These are phyloP conservation scores for Avena eriantha DNA, from an alignment of 176 grass and related monocot genomes.

Conservation along the genomic window DNA sequence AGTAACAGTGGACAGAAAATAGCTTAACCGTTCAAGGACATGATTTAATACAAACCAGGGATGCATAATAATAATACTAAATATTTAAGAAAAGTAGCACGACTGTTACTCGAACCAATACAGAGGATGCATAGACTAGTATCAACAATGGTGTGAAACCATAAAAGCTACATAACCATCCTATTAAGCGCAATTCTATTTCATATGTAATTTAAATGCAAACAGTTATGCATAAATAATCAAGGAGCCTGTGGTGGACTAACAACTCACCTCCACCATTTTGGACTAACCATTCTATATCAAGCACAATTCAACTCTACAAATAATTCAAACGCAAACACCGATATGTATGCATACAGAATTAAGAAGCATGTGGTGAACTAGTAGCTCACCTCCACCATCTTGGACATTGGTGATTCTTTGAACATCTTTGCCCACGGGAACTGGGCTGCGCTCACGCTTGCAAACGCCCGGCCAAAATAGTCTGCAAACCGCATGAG, in stretches of 20 bases:
- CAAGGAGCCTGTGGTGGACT: no score
- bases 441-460: constrained; percentile 77
- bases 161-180: not conserved
- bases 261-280: no score
- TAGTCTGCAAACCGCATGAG: constrained; percentile 99
- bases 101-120: not conserved
- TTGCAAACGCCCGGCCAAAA: constrained; percentile 77
- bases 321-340: constrained; percentile 14
- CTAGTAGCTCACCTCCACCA: constrained; percentile 69
- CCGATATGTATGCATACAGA: not conserved
- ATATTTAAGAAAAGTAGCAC: not conserved
- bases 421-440: constrained; percentile 97
- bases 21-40: no score
- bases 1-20: no score
- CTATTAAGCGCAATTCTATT: not conserved
- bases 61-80: not conserved
- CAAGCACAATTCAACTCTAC: not conserved
- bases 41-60: no score
- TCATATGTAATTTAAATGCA: not conserved
- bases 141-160: not conserved
- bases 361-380: not conserved
- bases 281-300: not conserved
- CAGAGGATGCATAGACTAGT: not conserved
- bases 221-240: not conserved
- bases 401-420: constrained; percentile 81